Evolutionary conservation across 75 land plant species (phyloP).

Genomic region (Cupressus sempervirens): DNA sequence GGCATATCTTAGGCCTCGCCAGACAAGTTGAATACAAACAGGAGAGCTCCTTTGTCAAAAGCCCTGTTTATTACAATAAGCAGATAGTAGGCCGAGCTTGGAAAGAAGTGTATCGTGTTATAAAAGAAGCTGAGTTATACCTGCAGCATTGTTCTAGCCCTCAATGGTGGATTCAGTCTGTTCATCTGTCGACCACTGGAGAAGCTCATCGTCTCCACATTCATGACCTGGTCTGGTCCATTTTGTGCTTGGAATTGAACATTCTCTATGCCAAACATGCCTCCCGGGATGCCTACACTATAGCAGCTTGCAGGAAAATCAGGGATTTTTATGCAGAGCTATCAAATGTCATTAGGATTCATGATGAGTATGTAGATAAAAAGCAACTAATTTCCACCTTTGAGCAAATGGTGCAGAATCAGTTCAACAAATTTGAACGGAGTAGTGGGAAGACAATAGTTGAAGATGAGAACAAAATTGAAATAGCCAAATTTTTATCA

Average conservation of each 20-base stretch:
- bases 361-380: conserved; percentile 9
- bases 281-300: conserved; percentile 3
- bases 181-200: conserved; percentile 12
- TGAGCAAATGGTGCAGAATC: neutral
- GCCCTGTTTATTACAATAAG: neutral
- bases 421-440: conserved; percentile 11
- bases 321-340: conserved; percentile 13
- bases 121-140: conserved; percentile 22
- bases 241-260: conserved; percentile 16
- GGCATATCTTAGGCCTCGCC: neutral
- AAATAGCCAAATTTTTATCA: conserved; percentile 12
- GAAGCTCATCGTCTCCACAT: conserved; percentile 21
- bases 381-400: conserved; percentile 9
- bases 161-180: conserved; percentile 27
- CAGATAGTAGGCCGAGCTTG: neutral
- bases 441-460: neutral
- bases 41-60: neutral
- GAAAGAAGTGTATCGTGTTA: conserved; percentile 15
- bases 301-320: conserved; percentile 5
- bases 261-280: conserved; percentile 19
- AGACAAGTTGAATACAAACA: neutral
- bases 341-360: neutral
- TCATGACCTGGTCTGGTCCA: conserved; percentile 26
- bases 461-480: conserved; percentile 19
- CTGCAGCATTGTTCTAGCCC: conserved; percentile 13